Conservation (phyloP, 257 asterid species). For the Paraleonurus japonicus region DNA sequence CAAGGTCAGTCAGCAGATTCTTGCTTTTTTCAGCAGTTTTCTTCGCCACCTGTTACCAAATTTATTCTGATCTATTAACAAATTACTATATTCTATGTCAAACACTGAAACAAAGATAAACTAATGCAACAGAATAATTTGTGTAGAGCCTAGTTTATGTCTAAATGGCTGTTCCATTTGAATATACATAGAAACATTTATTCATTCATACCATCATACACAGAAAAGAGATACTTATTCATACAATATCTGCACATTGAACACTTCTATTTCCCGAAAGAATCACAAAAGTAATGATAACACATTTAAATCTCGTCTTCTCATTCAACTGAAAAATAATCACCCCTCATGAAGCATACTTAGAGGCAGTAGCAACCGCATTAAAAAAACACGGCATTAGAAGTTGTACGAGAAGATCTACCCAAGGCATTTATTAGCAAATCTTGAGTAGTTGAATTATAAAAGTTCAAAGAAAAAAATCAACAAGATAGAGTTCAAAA, state of each 20-base stretch:
- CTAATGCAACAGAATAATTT: neutral
- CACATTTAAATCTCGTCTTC: neutral
- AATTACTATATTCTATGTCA: neutral
- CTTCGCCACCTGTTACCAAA: constrained; percentile 73
- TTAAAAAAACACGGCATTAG: neutral
- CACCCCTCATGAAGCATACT: neutral
- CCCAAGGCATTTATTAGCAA: neutral
- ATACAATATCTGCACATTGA: neutral
- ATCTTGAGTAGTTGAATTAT: neutral
- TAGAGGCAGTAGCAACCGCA: neutral
- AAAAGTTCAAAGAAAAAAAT: neutral
- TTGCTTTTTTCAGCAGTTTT: constrained; percentile 92
- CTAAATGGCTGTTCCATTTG: neutral
- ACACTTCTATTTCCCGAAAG: neutral
- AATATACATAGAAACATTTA: neutral
- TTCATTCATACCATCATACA: constrained; percentile 4
- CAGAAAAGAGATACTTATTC: neutral
- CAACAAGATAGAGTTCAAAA: neutral
- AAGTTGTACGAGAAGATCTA: neutral
- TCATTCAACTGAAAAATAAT: neutral
- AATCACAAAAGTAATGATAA: neutral
- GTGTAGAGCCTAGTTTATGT: neutral
- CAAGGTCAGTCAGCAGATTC: constrained; percentile 80
- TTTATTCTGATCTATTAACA: neutral
- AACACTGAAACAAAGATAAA: neutral